Base-by-base conservation (phyloP, 2,329 filamentous ascomycete species). In the Delphinella strobiligena region DNA sequence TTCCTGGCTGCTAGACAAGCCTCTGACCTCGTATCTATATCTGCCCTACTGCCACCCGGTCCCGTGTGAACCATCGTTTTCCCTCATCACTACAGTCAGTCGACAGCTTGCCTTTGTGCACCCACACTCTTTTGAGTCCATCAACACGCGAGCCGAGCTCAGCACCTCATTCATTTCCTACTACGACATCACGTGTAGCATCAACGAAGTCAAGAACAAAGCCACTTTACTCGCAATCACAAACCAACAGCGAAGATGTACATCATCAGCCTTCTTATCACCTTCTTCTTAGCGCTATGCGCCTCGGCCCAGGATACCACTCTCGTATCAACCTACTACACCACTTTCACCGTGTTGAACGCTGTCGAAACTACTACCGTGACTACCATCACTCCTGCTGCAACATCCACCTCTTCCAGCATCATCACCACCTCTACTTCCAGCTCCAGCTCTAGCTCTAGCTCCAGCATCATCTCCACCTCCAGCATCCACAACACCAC, bases 271-370 rank as follows among this genome's bases (percentile, higher is more conserved):
- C 16, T 43, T 16, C 7, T 47, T 14, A 37, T 47, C 16, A 37
- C 45, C 33, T 34, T 44, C 15, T 19, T 45, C 31, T 38, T 47
- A 24, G 37, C 40, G 12, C 24, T 43, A 16, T 34, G 34, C 29
- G 40, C 29, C 22, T 33, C 29, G 3, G 40, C 42, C 18, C 39
- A 44, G 19, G 36, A 32, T 18, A 22, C 19, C 24, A 46, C 45
- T 29, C 31, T 36, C 5, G 42, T 43, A 12, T 37, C 17, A 4
- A 46, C 45, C 18, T 42, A 39, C 39, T 44, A 43, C 42, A 42
- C 39, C 19, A 46, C 45, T 27, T 37, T 36, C 31, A 44, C 42
- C 24, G 41, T 46, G 24, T 37, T 22, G 35, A 34, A 35, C 31
- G 40, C 38, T 11, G 40, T 38, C 24, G 36, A 34, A 14, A 42